Conservation (phyloP, 108 stramenopile genomes). For the Schizochytrium sp. region DNA sequence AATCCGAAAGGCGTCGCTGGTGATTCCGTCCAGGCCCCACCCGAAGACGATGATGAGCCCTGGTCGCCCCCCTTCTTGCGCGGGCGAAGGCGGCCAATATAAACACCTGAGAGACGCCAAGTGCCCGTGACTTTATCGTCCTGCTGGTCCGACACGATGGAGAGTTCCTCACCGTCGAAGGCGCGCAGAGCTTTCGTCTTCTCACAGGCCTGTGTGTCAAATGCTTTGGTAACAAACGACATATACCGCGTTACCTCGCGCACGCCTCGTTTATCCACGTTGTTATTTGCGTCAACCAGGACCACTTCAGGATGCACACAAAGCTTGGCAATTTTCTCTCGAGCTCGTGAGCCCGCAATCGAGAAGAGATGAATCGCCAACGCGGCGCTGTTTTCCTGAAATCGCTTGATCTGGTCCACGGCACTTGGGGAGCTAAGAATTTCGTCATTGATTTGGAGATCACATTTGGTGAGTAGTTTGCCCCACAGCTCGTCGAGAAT, state of each 20-base stretch:
- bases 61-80: neutral
- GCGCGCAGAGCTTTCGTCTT: conserved; percentile 54
- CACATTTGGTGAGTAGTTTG: conserved; percentile 41
- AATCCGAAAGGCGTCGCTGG: conserved; percentile 60
- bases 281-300: conserved; percentile 49
- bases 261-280: conserved; percentile 53
- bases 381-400: conserved; percentile 54
- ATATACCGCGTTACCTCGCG: conserved; percentile 44
- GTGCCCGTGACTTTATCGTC: conserved; percentile 57
- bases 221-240: conserved; percentile 13
- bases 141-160: conserved; percentile 37
- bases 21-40: neutral
- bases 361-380: conserved; percentile 52
- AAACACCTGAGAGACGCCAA: conserved; percentile 55
- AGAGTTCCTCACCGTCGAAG: conserved; percentile 25
- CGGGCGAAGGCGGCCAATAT: conserved; percentile 53
- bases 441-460: conserved; percentile 27
- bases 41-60: neutral
- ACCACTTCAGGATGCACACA: conserved; percentile 59
- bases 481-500: conserved; percentile 61
- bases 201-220: conserved; percentile 49
- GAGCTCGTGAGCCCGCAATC: conserved; percentile 9
- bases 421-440: conserved; percentile 1
- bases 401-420: conserved; percentile 33
- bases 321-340: conserved; percentile 42